Evolutionary conservation across 2,329 filamentous ascomycete species (phyloP).

Genomic region (Fusarium sp.): DNA sequence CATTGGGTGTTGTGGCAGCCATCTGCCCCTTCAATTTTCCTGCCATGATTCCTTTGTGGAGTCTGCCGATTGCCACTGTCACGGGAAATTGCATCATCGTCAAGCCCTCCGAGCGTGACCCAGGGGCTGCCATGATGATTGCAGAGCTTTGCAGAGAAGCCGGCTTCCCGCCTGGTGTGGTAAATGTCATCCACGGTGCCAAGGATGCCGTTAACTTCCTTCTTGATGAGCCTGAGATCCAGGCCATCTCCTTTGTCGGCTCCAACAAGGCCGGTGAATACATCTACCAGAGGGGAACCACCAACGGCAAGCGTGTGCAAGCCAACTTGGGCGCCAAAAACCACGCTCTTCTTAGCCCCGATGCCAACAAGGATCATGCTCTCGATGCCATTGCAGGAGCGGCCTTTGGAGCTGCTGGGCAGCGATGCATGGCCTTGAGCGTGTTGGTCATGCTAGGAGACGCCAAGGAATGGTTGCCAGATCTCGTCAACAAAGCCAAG

Average conservation of each 20-base stretch:
- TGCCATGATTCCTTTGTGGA: constrained; percentile 88
- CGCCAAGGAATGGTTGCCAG: constrained; percentile 79
- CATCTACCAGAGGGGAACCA: constrained; percentile 77
- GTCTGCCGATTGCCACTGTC: constrained; percentile 79
- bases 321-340: constrained; percentile 87
- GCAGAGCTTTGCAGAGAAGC: constrained; percentile 79
- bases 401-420: constrained; percentile 84
- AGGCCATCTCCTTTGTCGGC: constrained; percentile 83
- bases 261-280: constrained; percentile 86
- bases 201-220: constrained; percentile 83
- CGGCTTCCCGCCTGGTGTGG: constrained; percentile 78
- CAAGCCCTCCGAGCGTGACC: constrained; percentile 84
- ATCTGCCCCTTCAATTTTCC: constrained; percentile 88
- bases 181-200: constrained; percentile 81
- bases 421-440: constrained; percentile 84
- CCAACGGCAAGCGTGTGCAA: constrained; percentile 84
- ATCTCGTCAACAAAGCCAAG: constrained; percentile 78
- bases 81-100: constrained; percentile 82
- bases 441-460: constrained; percentile 79
- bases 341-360: constrained; percentile 80
- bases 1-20: constrained; percentile 78
- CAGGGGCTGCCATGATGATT: constrained; percentile 82
- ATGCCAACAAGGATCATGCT: constrained; percentile 84
- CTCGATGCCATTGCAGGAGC: constrained; percentile 81
- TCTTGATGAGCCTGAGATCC: constrained; percentile 80